Conservation (phyloP, 768 basidiomycete species). For the Kwoniella sp. region DNA sequence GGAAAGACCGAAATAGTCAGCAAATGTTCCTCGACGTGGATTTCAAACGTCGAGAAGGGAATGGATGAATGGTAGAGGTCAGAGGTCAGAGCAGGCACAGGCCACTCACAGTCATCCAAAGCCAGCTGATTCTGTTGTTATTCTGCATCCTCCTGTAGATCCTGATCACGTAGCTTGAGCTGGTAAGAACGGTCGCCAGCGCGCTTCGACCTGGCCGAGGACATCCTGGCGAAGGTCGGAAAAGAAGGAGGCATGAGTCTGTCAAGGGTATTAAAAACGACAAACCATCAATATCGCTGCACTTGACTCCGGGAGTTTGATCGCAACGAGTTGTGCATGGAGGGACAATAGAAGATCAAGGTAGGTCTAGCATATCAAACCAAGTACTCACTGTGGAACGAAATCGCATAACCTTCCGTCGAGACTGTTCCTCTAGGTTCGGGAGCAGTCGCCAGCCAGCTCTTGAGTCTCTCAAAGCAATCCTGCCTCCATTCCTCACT, state of each 20-base stretch:
- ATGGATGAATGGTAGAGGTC: neutral
- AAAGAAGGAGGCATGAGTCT: constrained; percentile 56
- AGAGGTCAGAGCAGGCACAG: too few relatives aligned
- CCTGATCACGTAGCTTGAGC: constrained; percentile 57
- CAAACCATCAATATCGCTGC: neutral
- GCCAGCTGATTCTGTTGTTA: constrained; percentile 57
- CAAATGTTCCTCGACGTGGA: too few relatives aligned
- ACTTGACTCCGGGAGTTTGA: too few relatives aligned
- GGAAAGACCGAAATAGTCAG: too few relatives aligned
- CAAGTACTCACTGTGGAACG: constrained; percentile 55
- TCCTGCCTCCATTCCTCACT: constrained; percentile 54
- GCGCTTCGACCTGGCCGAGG: constrained; percentile 54
- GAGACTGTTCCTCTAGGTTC: constrained; percentile 54
- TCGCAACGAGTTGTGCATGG: too few relatives aligned
- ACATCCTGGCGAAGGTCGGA: constrained; percentile 55
- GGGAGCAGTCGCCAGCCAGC: constrained; percentile 54
- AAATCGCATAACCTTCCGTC: constrained; percentile 56
- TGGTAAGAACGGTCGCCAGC: constrained; percentile 54
- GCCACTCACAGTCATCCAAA: constrained; percentile 54
- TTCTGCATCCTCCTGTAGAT: constrained; percentile 56
- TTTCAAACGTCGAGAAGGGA: too few relatives aligned
- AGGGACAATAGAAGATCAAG: neutral
- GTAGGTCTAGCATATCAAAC: neutral
- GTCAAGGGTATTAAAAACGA: neutral
- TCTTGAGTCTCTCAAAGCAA: constrained; percentile 53